Percentiles rank a stretch among this genome's conserved stretches.
Conservation (phyloP, 768 basidiomycete genomes). For the Pleurotus salmoneostramineus region DNA sequence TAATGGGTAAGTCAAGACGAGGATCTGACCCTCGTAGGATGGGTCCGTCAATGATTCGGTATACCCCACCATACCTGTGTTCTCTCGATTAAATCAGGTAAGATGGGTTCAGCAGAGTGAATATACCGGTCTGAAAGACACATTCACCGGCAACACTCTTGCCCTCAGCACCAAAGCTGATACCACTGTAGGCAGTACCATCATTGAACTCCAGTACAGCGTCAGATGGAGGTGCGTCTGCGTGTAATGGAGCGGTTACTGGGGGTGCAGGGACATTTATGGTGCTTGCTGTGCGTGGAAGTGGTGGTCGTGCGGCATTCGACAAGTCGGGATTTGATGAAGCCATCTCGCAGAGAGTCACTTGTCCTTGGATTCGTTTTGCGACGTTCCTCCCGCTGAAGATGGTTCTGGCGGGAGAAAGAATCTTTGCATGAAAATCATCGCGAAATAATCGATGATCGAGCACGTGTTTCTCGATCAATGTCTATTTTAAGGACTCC, state of each 20-base stretch:
- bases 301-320: not conserved
- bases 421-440: conserved; percentile 2
- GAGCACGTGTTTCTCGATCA: not conserved
- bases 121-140: conserved; percentile 97
- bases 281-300: conserved; percentile 3
- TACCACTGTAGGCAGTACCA: conserved; percentile 83
- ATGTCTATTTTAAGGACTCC: not conserved
- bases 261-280: conserved; percentile 9
- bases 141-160: conserved; percentile 97
- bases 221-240: conserved; percentile 34
- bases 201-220: conserved; percentile 87
- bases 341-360: not conserved
- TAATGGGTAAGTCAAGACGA: conserved; percentile 95
- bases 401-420: conserved; percentile 6
- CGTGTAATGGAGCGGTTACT: conserved; percentile 27
- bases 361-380: not conserved
- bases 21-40: conserved; percentile 97
- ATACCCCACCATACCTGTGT: conserved; percentile 96
- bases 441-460: not conserved
- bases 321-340: not conserved
- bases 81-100: conserved; percentile 10
- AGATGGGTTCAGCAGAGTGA: conserved; percentile 9
- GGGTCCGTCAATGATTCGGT: conserved; percentile 98
- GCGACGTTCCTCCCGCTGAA: not conserved
- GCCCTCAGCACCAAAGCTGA: conserved; percentile 88